These are phyloP conservation scores for Apiospora kogelbergensis DNA, from an alignment of 2,329 filamentous ascomycete species.

Conservation along the genomic window DNA sequence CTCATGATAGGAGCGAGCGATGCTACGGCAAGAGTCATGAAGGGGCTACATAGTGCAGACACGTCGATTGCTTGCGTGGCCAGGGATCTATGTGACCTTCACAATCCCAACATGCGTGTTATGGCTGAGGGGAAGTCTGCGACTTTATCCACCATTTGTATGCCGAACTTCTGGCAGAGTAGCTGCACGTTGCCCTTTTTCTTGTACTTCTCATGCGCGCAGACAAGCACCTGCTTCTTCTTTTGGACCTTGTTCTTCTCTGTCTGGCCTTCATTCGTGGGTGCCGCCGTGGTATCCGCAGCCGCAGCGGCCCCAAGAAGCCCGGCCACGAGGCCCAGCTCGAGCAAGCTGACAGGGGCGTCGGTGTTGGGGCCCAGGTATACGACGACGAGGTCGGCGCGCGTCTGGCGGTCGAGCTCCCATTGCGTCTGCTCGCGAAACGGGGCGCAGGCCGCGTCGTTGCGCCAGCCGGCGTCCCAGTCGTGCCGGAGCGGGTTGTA, in stretches of 20 bases:
- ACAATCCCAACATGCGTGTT: background rate
- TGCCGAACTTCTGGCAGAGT: constrained; percentile 48
- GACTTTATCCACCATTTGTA: constrained; percentile 44
- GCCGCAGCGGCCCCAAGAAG: constrained; percentile 20
- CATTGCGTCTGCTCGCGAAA: constrained; percentile 58
- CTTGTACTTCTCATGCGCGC: constrained; percentile 49
- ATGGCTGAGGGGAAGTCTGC: constrained; percentile 32
- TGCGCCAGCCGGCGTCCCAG: constrained; percentile 57
- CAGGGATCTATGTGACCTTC: background rate
- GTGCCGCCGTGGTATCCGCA: background rate
- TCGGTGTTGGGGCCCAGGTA: constrained; percentile 53
- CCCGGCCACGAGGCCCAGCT: constrained; percentile 54
- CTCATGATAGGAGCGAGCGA: no score
- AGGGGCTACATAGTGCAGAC: no score
- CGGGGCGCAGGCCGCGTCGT: constrained; percentile 44
- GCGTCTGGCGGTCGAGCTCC: constrained; percentile 59
- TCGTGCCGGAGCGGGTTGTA: constrained; percentile 56
- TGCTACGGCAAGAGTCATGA: no score
- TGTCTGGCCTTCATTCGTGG: background rate
- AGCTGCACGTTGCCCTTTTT: constrained; percentile 63
- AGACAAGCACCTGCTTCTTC: constrained; percentile 49
- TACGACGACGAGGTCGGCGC: constrained; percentile 53
- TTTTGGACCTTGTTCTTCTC: background rate
- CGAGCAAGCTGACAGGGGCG: constrained; percentile 59
- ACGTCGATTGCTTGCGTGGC: no score